Evolutionary conservation across 495 filamentous ascomycete species (phyloP), one percentile per base, ranked within the genome.

Genomic region (Mytilinidion resinicola): DNA sequence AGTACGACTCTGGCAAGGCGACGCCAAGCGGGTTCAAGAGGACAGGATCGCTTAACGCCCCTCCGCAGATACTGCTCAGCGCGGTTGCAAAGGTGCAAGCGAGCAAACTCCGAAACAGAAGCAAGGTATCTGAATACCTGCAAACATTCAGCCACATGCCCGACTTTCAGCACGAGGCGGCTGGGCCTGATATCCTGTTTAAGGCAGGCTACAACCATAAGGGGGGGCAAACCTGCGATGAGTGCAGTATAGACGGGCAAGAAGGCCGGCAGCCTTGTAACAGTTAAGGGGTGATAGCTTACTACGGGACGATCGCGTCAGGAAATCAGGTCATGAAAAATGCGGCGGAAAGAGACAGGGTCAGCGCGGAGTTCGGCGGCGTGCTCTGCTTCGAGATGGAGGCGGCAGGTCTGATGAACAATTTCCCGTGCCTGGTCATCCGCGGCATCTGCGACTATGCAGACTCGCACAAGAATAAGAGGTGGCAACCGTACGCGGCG

Each of bases 321-420:
- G 56, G 51, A 1, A 63, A 66, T 53, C 53, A 60, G 46, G 55
- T 66, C 4, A 60, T 63, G 52, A 62, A 46, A 19, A 25, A 56
- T 47, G 63, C 7, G 1, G 1, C 17, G 0, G 19, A 1, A 21
- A 25, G 63, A 35, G 56, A 66, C 41, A 44, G 39, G 39, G 1
- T 60, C 8, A 51, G 48, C 30, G 34, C 10, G 0, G 56, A 66
- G 42, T 38, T 59, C 14, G 61, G 51, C 12, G 41, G 47, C 5
- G 56, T 66, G 2, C 51, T 66, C 12, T 66, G 60, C 33, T 66
- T 66, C 48, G 63, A 66, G 41, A 66, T 66, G 60, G 63, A 66
- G 41, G 59, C 59, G 4, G 61, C 61, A n/a, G 61, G 61, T 2
- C 47, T 57, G 35, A 62, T 61, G 53, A 42, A 58, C 33, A 48